Percentiles rank a stretch among this genome's conserved stretches.
Conservation (phyloP, 371 early-diverging fungal genomes). For the Rhizomucor miehei region DNA sequence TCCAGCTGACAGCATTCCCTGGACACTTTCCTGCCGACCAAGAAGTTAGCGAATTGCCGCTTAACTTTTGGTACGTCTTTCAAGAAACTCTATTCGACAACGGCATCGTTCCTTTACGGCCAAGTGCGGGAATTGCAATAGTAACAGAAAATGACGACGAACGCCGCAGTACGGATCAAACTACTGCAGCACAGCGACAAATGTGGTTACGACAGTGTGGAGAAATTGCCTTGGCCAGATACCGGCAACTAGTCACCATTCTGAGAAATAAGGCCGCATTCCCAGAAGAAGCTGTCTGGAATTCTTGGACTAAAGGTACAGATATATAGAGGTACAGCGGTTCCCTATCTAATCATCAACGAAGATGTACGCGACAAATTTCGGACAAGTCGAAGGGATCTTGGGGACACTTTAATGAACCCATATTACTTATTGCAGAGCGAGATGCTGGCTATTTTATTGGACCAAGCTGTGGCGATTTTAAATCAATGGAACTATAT, state of each 20-base stretch:
- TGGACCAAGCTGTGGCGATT: conserved; percentile 49
- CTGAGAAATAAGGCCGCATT: conserved; percentile 53
- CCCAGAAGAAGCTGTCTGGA: conserved; percentile 58
- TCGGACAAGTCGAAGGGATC: conserved; percentile 67
- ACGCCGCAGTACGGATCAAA: not conserved
- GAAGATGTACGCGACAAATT: conserved; percentile 49
- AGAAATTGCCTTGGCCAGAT: conserved; percentile 38
- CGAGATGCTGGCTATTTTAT: conserved; percentile 57
- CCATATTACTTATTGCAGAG: conserved; percentile 68
- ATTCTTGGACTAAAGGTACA: conserved; percentile 59
- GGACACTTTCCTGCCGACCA: conserved; percentile 74
- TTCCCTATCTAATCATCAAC: conserved; percentile 1
- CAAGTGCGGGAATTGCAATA: not conserved
- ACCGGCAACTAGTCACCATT: conserved; percentile 50
- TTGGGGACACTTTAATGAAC: conserved; percentile 72
- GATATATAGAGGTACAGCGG: not conserved
- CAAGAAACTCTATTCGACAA: conserved; percentile 65
- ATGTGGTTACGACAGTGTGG: conserved; percentile 32
- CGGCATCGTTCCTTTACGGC: conserved; percentile 28
- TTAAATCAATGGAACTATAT: conserved; percentile 35
- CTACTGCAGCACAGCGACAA: conserved; percentile 18
- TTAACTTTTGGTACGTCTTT: conserved; percentile 72
- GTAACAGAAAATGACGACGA: conserved; percentile 19
- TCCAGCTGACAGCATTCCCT: conserved; percentile 66
- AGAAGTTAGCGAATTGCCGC: conserved; percentile 66